Conservation (phyloP, 148 eudicot genomes). For the Selenicereus undatus region DNA sequence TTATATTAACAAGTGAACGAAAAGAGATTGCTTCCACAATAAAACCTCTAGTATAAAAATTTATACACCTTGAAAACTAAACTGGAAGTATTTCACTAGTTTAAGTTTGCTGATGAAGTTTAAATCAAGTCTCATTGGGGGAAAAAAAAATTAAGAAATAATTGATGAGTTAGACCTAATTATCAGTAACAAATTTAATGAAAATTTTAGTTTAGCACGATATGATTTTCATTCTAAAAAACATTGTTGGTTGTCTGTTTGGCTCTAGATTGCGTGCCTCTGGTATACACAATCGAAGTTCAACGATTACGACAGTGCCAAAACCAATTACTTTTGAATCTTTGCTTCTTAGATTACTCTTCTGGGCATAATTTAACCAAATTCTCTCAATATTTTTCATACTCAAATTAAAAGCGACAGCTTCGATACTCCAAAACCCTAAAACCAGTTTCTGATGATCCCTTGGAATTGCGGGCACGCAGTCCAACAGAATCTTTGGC, state of each 20-base stretch:
- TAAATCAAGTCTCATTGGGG: no score
- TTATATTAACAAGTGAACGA: no score
- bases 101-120: no score
- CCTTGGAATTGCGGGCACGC: background rate
- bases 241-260: slow-evolving; percentile 15
- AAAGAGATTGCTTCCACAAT: no score
- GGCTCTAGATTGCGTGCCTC: slow-evolving; percentile 26
- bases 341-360: slow-evolving; percentile 5
- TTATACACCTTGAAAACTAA: no score
- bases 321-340: slow-evolving; percentile 21
- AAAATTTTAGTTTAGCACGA: background rate
- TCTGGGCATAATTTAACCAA: background rate
- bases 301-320: slow-evolving; percentile 11
- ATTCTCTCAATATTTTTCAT: background rate
- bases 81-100: no score
- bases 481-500: slow-evolving; percentile 11
- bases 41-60: no score
- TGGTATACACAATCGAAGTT: background rate
- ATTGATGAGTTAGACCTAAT: no score
- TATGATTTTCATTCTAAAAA: background rate
- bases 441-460: background rate
- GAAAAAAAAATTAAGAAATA: no score
- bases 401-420: background rate
- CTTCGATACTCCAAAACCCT: slow-evolving; percentile 1
- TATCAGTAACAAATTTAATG: no score